phyloP scores from a whole-genome alignment of 345 rosid genomes.

The Microcos paniculata region DNA sequence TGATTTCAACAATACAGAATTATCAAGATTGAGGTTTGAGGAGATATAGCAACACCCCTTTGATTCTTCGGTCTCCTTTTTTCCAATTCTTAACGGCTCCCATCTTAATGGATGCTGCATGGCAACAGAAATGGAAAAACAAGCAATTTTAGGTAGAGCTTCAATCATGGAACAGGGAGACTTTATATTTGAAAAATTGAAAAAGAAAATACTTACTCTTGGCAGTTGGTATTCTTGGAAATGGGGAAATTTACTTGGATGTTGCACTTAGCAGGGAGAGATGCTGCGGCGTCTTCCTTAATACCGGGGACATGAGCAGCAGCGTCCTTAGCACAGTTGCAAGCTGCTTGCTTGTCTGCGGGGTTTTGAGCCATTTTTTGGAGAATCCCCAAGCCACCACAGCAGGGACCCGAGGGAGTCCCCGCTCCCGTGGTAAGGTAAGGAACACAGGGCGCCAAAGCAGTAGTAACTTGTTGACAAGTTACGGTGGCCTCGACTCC shows the following conservation, averaged over 20 bases:
- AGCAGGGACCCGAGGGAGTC: conserved; percentile 13
- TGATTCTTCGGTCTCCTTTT: too few relatives aligned
- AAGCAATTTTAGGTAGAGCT: background rate
- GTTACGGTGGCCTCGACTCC: conserved; percentile 5
- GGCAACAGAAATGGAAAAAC: too few relatives aligned
- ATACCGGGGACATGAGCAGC: conserved; percentile 2
- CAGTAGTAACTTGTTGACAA: conserved; percentile 2
- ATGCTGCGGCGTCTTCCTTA: conserved; percentile 22
- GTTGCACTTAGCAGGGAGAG: conserved; percentile 25
- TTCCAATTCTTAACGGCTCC: too few relatives aligned
- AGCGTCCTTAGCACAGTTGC: conserved; percentile 24
- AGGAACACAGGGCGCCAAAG: conserved; percentile 17
- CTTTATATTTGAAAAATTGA: too few relatives aligned
- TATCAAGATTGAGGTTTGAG: too few relatives aligned
- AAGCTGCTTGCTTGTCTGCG: conserved; percentile 25
- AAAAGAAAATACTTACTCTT: background rate
- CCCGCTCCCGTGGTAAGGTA: conserved; percentile 8
- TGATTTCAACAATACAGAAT: too few relatives aligned
- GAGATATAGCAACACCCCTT: too few relatives aligned
- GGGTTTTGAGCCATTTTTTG: conserved; percentile 7
- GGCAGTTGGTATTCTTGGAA: conserved; percentile 17
- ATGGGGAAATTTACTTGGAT: conserved; percentile 20
- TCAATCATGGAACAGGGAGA: background rate
- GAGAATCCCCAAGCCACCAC: conserved; percentile 12
- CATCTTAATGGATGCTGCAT: too few relatives aligned